Conservation (phyloP, 129 eudicot species). For the Helianthus annuus region HanXRQr2.0-SUNRISE NC_035434.2:98954121-98954620, state of each 20-base stretch:
- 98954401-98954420: constrained; percentile 12
- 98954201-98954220: constrained; percentile 48
- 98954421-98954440: constrained; percentile 11
- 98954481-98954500: too few relatives aligned
- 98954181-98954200: constrained; percentile 42
- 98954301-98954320: constrained; percentile 38
- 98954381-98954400: neutral
- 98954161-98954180: constrained; percentile 49
- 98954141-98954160: constrained; percentile 49
- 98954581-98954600: neutral
- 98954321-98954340: constrained; percentile 47
- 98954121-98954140: constrained; percentile 39
- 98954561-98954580: too few relatives aligned
- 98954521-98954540: too few relatives aligned
- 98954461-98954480: too few relatives aligned
- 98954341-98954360: constrained; percentile 39
- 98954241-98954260: constrained; percentile 55
- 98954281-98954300: constrained; percentile 46
- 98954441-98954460: neutral
- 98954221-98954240: constrained; percentile 48
- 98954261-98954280: constrained; percentile 48
- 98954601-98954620: neutral
- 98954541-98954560: too few relatives aligned
- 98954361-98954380: constrained; percentile 31
- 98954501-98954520: too few relatives aligned